Evolutionary conservation across 75 land plant species (phyloP).

Genomic region (Cryptomeria japonica): DNA sequence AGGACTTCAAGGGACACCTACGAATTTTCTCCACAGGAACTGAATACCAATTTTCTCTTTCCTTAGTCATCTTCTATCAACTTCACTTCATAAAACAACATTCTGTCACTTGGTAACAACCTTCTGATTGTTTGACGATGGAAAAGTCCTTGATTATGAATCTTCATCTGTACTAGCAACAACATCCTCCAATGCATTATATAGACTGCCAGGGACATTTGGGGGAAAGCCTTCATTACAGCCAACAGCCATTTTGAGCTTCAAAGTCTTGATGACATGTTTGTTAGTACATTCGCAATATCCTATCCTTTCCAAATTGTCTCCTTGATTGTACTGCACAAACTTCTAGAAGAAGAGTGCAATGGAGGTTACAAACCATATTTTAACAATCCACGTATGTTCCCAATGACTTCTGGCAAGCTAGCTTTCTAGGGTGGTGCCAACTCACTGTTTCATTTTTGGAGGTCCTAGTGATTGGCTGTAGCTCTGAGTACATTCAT

Average conservation of each 20-base stretch:
- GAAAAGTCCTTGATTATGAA: too few species aligned
- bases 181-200: too few species aligned
- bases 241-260: constrained; percentile 25
- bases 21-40: too few species aligned
- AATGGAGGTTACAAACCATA: constrained; percentile 13
- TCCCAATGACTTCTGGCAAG: constrained; percentile 26
- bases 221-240: too few species aligned
- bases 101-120: too few species aligned
- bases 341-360: constrained; percentile 35
- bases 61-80: too few species aligned
- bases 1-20: too few species aligned
- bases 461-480: constrained; percentile 12
- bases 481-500: constrained; percentile 5
- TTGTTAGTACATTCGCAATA: constrained; percentile 31
- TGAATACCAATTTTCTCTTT: too few species aligned
- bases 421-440: not conserved
- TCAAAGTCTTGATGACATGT: constrained; percentile 30
- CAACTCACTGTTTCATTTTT: not conserved
- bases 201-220: too few species aligned
- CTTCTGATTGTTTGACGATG: too few species aligned
- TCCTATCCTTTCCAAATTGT: constrained; percentile 23
- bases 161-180: too few species aligned
- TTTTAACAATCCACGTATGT: constrained; percentile 16
- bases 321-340: constrained; percentile 19
- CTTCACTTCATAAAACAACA: too few species aligned